A percentile compares a stretch with the other conserved stretches of the same genome.
Conservation (phyloP, 2,329 filamentous ascomycete genomes). For the Phyllosticta paracitricarpa region DNA sequence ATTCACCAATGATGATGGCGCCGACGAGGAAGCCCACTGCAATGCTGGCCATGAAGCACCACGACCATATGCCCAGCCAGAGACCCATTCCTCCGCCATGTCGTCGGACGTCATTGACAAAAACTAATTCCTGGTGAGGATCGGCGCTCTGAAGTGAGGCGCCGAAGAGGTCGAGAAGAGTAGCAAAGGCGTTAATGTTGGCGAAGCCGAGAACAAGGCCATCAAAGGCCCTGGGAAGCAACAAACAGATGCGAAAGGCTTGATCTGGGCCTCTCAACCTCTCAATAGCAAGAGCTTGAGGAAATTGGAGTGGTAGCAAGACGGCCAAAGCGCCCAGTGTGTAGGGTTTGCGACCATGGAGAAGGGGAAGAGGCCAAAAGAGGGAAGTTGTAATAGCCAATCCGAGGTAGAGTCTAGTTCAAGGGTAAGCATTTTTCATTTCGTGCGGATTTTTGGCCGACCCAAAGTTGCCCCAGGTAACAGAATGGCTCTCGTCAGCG, state of each 20-base stretch:
- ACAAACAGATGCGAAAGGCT: slow-evolving; percentile 48
- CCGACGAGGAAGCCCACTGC: slow-evolving; percentile 63
- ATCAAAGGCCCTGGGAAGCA: slow-evolving; percentile 55
- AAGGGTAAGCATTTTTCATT: neutral
- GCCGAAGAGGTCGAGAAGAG: slow-evolving; percentile 65
- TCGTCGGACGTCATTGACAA: slow-evolving; percentile 57
- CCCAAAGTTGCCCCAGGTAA: slow-evolving; percentile 63
- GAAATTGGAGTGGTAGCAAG: slow-evolving; percentile 64
- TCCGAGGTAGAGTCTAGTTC: slow-evolving; percentile 51
- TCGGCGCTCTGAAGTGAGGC: slow-evolving; percentile 62
- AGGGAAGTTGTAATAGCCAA: slow-evolving; percentile 60
- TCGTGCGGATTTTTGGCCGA: slow-evolving; percentile 17
- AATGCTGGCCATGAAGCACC: slow-evolving; percentile 63
- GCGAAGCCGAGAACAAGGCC: slow-evolving; percentile 63
- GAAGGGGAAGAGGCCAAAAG: slow-evolving; percentile 62
- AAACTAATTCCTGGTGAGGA: slow-evolving; percentile 62
- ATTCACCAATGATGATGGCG: slow-evolving; percentile 54
- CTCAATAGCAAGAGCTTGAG: slow-evolving; percentile 54
- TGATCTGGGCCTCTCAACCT: slow-evolving; percentile 38
- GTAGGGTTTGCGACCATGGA: slow-evolving; percentile 71
- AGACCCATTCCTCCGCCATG: slow-evolving; percentile 70
- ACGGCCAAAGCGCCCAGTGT: slow-evolving; percentile 58
- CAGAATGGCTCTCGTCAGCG: slow-evolving; percentile 55
- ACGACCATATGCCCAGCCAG: slow-evolving; percentile 71
- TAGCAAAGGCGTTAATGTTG: slow-evolving; percentile 66